A percentile compares a stretch with the other conserved stretches of the same genome.
Conservation (phyloP, 768 basidiomycete genomes). For the Russula ochroleuca region DNA sequence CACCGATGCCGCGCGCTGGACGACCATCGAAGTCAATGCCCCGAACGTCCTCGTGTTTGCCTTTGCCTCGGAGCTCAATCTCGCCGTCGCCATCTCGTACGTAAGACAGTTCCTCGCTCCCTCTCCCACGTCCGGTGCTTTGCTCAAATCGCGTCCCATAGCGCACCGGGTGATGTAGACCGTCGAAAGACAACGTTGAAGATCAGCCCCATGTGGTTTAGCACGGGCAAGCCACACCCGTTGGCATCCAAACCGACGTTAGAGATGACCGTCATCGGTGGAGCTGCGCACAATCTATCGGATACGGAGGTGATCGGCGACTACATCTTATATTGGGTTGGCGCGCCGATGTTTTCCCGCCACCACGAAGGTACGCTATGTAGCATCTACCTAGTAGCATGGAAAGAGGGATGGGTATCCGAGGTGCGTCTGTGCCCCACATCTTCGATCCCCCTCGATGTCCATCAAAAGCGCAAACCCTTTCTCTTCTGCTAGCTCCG, state of each 20-base stretch:
- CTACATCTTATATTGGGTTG: slow-evolving; percentile 22
- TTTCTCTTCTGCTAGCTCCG: slow-evolving; percentile 4
- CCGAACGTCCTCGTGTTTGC: slow-evolving; percentile 18
- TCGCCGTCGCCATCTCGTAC: slow-evolving; percentile 18
- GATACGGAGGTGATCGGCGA: slow-evolving; percentile 21
- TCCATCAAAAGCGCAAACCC: background rate
- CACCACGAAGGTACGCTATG: slow-evolving; percentile 1
- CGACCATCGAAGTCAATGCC: slow-evolving; percentile 11
- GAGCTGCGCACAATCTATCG: slow-evolving; percentile 16
- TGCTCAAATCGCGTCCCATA: background rate
- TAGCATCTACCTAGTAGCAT: slow-evolving; percentile 14
- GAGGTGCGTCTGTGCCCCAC: slow-evolving; percentile 2
- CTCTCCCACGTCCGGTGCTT: background rate
- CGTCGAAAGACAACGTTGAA: slow-evolving; percentile 3
- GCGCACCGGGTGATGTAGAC: slow-evolving; percentile 1
- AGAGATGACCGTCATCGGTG: slow-evolving; percentile 7
- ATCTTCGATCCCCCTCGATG: no score
- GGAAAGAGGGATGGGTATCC: slow-evolving; percentile 19
- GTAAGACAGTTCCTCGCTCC: background rate
- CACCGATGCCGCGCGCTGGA: slow-evolving; percentile 8
- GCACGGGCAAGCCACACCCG: slow-evolving; percentile 15
- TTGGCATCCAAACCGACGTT: slow-evolving; percentile 5
- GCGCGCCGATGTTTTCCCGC: background rate
- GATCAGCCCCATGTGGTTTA: slow-evolving; percentile 11
- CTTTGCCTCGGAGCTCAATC: slow-evolving; percentile 19